These are phyloP conservation scores for Hortiboletus campestris DNA, from an alignment of 768 basidiomycete species.

Conservation along the genomic window DNA sequence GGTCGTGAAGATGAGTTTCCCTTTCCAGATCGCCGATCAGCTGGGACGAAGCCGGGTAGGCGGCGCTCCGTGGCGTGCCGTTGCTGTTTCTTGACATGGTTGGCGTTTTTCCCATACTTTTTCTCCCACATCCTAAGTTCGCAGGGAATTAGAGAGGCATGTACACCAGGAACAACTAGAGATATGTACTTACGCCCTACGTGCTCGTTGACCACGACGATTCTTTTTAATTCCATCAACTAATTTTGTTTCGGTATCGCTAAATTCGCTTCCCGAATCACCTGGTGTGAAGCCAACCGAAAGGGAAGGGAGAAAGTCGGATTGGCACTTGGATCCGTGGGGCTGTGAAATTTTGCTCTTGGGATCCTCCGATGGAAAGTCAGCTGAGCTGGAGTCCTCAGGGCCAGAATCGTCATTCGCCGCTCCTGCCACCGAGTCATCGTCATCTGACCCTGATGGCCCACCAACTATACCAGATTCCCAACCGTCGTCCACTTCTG, in stretches of 20 bases:
- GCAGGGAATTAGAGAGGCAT: conserved; percentile 1
- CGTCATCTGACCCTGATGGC: conserved; percentile 23
- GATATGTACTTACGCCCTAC: conserved; percentile 74
- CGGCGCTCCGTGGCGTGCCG: conserved; percentile 22
- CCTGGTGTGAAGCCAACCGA: conserved; percentile 82
- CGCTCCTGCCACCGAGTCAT: conserved; percentile 39
- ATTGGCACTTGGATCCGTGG: conserved; percentile 29
- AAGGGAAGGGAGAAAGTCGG: conserved; percentile 86
- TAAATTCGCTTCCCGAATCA: conserved; percentile 74
- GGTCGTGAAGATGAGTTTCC: conserved; percentile 1
- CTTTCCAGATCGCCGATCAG: conserved; percentile 20
- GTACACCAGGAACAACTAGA: not conserved
- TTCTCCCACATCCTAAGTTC: conserved; percentile 90
- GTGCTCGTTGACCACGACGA: conserved; percentile 88
- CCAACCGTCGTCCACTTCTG: conserved; percentile 32
- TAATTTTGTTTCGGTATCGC: conserved; percentile 57
- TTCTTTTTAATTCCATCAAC: conserved; percentile 72
- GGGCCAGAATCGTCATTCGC: conserved; percentile 31
- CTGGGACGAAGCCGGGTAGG: conserved; percentile 7
- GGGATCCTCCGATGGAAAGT: conserved; percentile 12
- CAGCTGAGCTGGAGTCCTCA: conserved; percentile 11
- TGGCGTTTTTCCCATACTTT: conserved; percentile 88
- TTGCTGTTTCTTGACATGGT: conserved; percentile 74
- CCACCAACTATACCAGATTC: conserved; percentile 43
- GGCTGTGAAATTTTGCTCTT: conserved; percentile 18